Conservation (phyloP, 305 asterid genomes). For the Fraxinus floribunda region DNA sequence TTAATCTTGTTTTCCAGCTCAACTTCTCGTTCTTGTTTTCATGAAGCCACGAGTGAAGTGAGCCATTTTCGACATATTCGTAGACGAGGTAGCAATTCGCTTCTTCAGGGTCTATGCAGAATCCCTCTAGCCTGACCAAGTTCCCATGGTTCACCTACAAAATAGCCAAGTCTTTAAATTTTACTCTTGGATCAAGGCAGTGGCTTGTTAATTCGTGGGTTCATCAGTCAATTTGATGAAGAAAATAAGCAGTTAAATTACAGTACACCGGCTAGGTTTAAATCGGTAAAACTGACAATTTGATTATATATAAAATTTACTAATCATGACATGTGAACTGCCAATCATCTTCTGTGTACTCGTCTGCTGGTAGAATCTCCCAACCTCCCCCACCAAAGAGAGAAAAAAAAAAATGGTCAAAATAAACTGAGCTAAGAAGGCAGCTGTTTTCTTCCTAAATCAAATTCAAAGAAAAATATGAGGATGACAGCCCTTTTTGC, state of each 20-base stretch:
- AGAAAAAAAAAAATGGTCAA: not conserved
- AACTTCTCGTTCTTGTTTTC: constrained; percentile 39
- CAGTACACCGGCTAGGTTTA: not conserved
- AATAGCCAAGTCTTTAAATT: not conserved
- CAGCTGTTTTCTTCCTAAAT: not conserved
- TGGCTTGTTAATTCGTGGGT: not conserved
- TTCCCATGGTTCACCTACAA: constrained; percentile 90
- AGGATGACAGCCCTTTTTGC: constrained; percentile 8
- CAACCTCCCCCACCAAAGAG: not conserved
- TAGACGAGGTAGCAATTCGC: constrained; percentile 82
- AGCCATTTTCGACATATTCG: constrained; percentile 83
- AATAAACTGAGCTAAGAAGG: not conserved
- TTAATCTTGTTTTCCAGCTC: constrained; percentile 72
- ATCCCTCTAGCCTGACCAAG: constrained; percentile 85
- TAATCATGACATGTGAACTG: constrained; percentile 26
- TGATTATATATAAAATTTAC: not conserved
- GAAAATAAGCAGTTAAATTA: not conserved
- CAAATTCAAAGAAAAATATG: not conserved
- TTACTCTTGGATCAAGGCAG: not conserved
- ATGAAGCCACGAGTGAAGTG: constrained; percentile 73
- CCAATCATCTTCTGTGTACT: constrained; percentile 24
- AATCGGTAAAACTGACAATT: not conserved
- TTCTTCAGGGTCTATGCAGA: constrained; percentile 80
- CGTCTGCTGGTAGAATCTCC: constrained; percentile 26
- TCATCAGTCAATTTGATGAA: not conserved